phyloP scores from a whole-genome alignment of 305 asterid species.

The Rubia balearica region DNA sequence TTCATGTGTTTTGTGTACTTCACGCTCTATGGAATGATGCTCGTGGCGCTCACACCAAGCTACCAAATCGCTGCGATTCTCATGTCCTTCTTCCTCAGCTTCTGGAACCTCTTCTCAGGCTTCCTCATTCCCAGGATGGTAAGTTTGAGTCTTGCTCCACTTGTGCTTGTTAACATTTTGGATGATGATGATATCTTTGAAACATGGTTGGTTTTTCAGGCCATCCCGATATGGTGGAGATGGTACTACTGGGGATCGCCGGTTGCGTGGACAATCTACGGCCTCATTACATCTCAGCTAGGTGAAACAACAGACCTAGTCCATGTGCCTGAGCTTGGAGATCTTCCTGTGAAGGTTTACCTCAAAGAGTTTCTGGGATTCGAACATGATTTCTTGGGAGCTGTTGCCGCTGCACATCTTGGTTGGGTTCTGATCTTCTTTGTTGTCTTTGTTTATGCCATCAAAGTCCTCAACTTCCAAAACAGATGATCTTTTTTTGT shows the following conservation, averaged over 20 bases:
- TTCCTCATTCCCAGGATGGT: constrained; percentile 79
- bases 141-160: neutral
- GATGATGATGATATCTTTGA: neutral
- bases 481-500: constrained; percentile 25
- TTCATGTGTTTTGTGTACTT: constrained; percentile 84
- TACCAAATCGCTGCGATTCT: constrained; percentile 78
- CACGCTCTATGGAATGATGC: constrained; percentile 97
- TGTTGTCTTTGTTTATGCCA: constrained; percentile 48
- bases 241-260: constrained; percentile 99
- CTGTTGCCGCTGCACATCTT: constrained; percentile 53
- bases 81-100: constrained; percentile 94
- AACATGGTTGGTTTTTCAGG: constrained; percentile 29
- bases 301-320: constrained; percentile 35
- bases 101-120: constrained; percentile 94
- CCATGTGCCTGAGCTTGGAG: constrained; percentile 15
- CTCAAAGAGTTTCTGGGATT: constrained; percentile 39
- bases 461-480: constrained; percentile 51
- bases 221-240: constrained; percentile 96
- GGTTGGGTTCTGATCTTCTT: constrained; percentile 53
- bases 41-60: constrained; percentile 93
- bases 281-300: constrained; percentile 76
- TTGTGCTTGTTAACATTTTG: neutral
- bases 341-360: constrained; percentile 33
- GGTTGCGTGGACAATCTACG: constrained; percentile 85
- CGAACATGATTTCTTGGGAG: constrained; percentile 44